Evolutionary conservation across 1,284 basidiomycete genomes (phyloP).

Genomic region (Hymenochaete sp.): DNA sequence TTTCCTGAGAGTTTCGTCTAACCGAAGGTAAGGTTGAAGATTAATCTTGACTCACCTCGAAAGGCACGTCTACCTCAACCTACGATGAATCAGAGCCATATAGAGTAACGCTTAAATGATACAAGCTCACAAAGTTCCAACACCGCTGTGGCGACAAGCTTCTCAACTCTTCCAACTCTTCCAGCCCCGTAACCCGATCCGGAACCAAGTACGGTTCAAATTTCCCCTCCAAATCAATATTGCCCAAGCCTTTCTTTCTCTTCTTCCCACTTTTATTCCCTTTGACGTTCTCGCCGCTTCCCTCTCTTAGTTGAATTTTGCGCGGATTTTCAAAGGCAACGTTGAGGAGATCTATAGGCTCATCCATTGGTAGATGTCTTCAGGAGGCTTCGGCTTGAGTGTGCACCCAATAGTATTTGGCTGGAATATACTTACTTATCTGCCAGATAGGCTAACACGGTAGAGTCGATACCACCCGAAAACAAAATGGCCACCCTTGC

Average conservation of each 20-base stretch:
- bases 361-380: slow-evolving; percentile 61
- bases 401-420: not conserved
- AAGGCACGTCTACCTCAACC: slow-evolving; percentile 82
- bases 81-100: slow-evolving; percentile 23
- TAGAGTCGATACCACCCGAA: slow-evolving; percentile 94
- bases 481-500: slow-evolving; percentile 83
- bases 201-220: slow-evolving; percentile 60
- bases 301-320: slow-evolving; percentile 40
- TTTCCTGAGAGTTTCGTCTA: slow-evolving; percentile 43
- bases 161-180: slow-evolving; percentile 70
- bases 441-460: slow-evolving; percentile 73
- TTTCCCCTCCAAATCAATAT: slow-evolving; percentile 17
- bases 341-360: slow-evolving; percentile 91
- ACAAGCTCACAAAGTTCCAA: slow-evolving; percentile 80
- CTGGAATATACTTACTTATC: slow-evolving; percentile 40
- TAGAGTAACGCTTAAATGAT: not conserved
- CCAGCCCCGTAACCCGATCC: slow-evolving; percentile 76
- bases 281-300: slow-evolving; percentile 34
- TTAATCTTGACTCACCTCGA: slow-evolving; percentile 43
- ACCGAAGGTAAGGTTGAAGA: slow-evolving; percentile 10
- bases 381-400: not conserved
- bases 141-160: slow-evolving; percentile 60
- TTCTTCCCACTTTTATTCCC: slow-evolving; percentile 27
- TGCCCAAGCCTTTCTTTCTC: slow-evolving; percentile 5
- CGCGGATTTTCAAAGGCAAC: slow-evolving; percentile 94